Percentiles rank a stretch among this genome's conserved stretches.
phyloP scores from a whole-genome alignment of 176 grass and related monocot genomes.

The Phoenix dactylifera region DNA sequence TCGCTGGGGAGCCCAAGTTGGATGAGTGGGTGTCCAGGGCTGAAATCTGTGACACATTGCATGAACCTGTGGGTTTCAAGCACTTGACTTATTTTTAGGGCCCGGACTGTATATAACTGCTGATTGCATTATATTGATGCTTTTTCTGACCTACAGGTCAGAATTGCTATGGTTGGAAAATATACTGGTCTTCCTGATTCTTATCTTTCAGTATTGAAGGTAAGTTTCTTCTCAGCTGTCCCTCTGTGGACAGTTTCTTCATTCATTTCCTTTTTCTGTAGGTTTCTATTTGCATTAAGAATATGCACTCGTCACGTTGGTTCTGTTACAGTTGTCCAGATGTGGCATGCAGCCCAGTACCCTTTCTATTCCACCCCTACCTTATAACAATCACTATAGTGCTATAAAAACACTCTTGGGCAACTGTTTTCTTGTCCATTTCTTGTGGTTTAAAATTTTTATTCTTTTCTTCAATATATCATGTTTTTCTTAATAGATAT shows the following conservation, averaged over 20 bases:
- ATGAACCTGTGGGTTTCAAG: constrained; percentile 33
- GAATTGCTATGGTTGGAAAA: constrained; percentile 46
- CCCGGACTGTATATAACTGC: neutral
- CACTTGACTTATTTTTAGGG: neutral
- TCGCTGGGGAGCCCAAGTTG: constrained; percentile 25
- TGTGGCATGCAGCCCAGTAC: too few species aligned
- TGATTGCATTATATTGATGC: neutral
- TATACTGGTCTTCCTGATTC: constrained; percentile 45
- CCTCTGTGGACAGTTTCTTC: neutral
- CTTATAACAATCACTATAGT: too few species aligned
- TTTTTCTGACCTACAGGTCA: constrained; percentile 20
- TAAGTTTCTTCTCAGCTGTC: constrained; percentile 5
- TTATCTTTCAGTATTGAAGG: constrained; percentile 51
- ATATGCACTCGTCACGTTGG: too few species aligned
- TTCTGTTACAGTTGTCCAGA: too few species aligned
- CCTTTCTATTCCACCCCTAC: too few species aligned
- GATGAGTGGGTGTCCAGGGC: constrained; percentile 27
- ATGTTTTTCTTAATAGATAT: too few species aligned
- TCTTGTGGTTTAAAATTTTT: too few species aligned
- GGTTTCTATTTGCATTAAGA: too few species aligned
- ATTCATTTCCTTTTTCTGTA: neutral
- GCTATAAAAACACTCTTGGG: too few species aligned
- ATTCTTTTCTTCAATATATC: too few species aligned
- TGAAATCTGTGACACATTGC: constrained; percentile 22
- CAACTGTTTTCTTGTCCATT: too few species aligned